Percentiles rank a stretch among this genome's conserved stretches.
phyloP scores from a whole-genome alignment of 2,329 filamentous ascomycete genomes.

The Fonsecaea pedrosoi region DNA sequence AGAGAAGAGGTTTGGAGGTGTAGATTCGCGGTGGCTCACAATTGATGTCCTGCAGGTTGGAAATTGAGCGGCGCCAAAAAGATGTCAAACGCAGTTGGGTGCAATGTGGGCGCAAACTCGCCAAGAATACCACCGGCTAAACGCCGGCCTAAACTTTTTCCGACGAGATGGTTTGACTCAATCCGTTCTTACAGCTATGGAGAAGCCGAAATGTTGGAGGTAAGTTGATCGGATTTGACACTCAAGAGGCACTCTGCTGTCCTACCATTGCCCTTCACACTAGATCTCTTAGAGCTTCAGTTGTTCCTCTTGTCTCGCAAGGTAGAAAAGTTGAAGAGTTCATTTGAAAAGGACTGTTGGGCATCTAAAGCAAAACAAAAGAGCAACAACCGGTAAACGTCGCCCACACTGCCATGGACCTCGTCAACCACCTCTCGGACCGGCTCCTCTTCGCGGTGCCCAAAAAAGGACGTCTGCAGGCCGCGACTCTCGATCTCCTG shows the following conservation, averaged over 20 bases:
- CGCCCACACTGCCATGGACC: constrained; percentile 57
- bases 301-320: not conserved
- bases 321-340: not conserved
- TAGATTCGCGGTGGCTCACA: constrained; percentile 15
- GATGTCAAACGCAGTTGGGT: constrained; percentile 10
- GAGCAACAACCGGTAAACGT: not conserved
- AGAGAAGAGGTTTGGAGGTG: constrained; percentile 4
- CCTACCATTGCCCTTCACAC: not conserved
- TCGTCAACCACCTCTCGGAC: constrained; percentile 78
- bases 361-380: not conserved
- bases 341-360: not conserved
- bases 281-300: not conserved
- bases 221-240: constrained; percentile 6
- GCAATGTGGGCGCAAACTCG: constrained; percentile 23
- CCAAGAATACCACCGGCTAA: constrained; percentile 22
- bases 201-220: constrained; percentile 1
- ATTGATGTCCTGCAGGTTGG: constrained; percentile 13
- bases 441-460: constrained; percentile 96
- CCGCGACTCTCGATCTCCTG: constrained; percentile 86
- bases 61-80: constrained; percentile 12
- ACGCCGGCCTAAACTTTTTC: constrained; percentile 16
- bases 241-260: not conserved
- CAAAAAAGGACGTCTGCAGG: constrained; percentile 95
- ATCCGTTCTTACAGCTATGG: not conserved
- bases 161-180: constrained; percentile 12